phyloP scores from a whole-genome alignment of 108 stramenopile species.

The Cyclotella distinguenda region DNA sequence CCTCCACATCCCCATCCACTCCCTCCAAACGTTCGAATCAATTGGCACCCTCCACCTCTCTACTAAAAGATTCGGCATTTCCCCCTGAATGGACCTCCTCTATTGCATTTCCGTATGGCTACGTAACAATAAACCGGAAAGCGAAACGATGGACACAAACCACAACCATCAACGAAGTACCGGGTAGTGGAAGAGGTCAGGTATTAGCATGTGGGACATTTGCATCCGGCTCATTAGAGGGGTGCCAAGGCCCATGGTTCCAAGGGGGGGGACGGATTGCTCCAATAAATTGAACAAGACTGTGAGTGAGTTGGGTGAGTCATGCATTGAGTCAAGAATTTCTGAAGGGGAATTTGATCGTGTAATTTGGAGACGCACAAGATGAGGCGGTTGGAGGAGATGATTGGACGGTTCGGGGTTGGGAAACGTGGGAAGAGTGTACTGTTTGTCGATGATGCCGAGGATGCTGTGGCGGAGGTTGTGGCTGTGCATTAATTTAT shows the following conservation, averaged over 20 bases:
- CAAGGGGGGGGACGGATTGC: conserved; percentile 75
- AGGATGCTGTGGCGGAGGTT: conserved; percentile 28
- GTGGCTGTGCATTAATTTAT: no score
- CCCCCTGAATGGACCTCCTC: conserved; percentile 77
- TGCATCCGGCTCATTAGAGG: conserved; percentile 88
- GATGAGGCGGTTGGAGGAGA: conserved; percentile 56
- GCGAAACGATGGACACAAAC: conserved; percentile 68
- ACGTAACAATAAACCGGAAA: conserved; percentile 77
- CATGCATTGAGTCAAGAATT: conserved; percentile 77
- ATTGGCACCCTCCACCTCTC: conserved; percentile 70
- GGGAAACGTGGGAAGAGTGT: conserved; percentile 53
- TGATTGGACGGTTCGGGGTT: conserved; percentile 52
- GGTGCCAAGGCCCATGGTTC: conserved; percentile 95
- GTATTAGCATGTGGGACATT: conserved; percentile 89
- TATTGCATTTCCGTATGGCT: conserved; percentile 74
- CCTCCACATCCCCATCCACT: conserved; percentile 55
- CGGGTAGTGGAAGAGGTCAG: conserved; percentile 85
- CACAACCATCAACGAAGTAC: conserved; percentile 78
- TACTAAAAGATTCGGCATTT: conserved; percentile 59
- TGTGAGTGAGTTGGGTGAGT: conserved; percentile 68
- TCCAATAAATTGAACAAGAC: conserved; percentile 90
- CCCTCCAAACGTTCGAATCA: conserved; percentile 23
- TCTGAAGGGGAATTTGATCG: conserved; percentile 76
- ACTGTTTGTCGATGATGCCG: conserved; percentile 65
- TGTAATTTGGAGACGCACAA: conserved; percentile 65